Evolutionary conservation across 2,329 filamentous ascomycete species (phyloP), one percentile per base, ranked within the genome.

Genomic region (Fusarium solani-melongenae): DNA sequence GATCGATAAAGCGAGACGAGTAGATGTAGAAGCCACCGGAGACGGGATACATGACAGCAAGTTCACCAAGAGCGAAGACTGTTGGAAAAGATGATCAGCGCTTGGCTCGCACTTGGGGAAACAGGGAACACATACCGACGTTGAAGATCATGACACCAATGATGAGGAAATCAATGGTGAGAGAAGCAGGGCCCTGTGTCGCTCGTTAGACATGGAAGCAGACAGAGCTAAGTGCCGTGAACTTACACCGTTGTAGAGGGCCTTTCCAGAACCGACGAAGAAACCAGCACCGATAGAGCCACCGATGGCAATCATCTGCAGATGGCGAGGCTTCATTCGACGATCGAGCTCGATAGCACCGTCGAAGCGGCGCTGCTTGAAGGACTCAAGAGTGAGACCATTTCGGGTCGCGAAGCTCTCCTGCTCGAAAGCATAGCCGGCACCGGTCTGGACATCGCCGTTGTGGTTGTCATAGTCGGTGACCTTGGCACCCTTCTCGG

Each of bases 11-110:
- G 57, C 89, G 89, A 67, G 85, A 84, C n/a, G 87, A 88, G 81
- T 89, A 91, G 49, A 88, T 88, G 77, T 90, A 91, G 84, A 91
- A 91, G 73, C 88, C 88, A 79, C 89, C 89, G 72, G 88, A 89
- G 76, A 91, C 86, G 24, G 89, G 89, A 71, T 87, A 91, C 84
- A 91, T 86, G 79, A 91, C 87, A 67, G 89, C 88, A 65, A 91
- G 82, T 79, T 91, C 90, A 74, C 89, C 89, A 70, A 91, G 86
- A 72, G 89, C 89, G 76, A 87, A 89, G 72, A 91, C 86, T 77
- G 41, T 46, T 3, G 4, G 4, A 11, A 22, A 33, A 4, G 53
- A 8, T n/a, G 12, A 41, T 78, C 33, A 77, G 76, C n/a, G 14
- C 11, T 36, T 24, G 17, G 8, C 5, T 11, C 15, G 17, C 14